phyloP scores from a whole-genome alignment of 306 rosid species.

The Rubus idaeus region DNA sequence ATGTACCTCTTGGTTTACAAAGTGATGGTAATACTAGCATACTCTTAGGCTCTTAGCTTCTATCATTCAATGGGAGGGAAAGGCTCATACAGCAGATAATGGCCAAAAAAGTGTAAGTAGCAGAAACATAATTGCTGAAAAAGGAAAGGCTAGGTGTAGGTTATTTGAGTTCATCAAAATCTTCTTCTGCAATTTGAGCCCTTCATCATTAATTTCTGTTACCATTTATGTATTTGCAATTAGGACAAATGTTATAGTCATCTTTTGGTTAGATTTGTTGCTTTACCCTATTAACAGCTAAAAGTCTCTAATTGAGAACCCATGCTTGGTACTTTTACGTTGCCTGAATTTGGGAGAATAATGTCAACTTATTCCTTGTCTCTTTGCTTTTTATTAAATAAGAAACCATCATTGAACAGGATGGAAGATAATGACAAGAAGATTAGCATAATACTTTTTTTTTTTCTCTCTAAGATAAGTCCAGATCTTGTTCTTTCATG shows the following conservation, averaged over 20 bases:
- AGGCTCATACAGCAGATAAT: not conserved
- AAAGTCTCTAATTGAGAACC: not conserved
- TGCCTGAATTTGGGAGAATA: constrained; percentile 16
- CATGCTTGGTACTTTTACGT: not conserved
- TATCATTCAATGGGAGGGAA: not conserved
- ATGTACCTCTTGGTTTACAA: constrained; percentile 7
- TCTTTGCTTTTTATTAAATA: constrained; percentile 7
- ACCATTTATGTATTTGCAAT: not conserved
- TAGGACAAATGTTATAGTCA: constrained; percentile 27
- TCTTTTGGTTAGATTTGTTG: constrained; percentile 13
- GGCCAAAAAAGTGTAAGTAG: not conserved
- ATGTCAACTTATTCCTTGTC: constrained; percentile 27
- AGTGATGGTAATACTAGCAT: not conserved
- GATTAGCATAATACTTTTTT: not conserved
- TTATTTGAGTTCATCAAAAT: not conserved
- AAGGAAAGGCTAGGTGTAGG: constrained; percentile 9
- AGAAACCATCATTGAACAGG: constrained; percentile 5
- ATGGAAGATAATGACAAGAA: constrained; percentile 18
- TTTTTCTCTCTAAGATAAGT: constrained; percentile 31
- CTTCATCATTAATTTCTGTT: constrained; percentile 15
- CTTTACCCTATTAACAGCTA: not conserved
- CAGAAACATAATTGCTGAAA: constrained; percentile 8
- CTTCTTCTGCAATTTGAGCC: not conserved
- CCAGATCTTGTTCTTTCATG: constrained; percentile 35
- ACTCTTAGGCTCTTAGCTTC: not conserved